phyloP scores from a whole-genome alignment of 345 rosid species.

The Abelmoschus esculentus region DNA sequence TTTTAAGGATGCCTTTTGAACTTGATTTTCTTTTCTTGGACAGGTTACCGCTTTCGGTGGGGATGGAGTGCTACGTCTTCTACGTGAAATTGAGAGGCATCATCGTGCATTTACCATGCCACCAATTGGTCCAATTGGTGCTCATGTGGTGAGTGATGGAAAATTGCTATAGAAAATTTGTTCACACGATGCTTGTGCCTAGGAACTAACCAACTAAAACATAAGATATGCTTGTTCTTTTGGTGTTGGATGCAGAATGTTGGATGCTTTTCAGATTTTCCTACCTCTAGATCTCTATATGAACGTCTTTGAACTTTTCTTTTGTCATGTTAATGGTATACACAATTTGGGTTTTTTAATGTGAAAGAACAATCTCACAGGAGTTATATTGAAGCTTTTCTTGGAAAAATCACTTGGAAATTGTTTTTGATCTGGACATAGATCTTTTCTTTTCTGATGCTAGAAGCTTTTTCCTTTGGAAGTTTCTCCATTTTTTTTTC shows the following conservation, averaged over 20 bases:
- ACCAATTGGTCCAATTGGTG: conserved; percentile 96
- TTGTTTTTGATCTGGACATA: too few species aligned
- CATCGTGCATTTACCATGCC: conserved; percentile 52
- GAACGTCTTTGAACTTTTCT: conserved; percentile 1
- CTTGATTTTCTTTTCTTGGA: conserved; percentile 8
- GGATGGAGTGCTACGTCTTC: conserved; percentile 63
- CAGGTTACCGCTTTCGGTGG: conserved; percentile 99
- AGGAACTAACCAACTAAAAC: background rate
- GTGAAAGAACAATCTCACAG: conserved; percentile 1
- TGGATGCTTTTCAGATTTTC: background rate
- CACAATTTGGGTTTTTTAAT: background rate
- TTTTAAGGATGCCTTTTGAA: background rate
- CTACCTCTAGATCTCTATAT: background rate
- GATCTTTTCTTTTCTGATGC: too few species aligned
- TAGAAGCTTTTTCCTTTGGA: background rate
- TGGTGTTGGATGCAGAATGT: conserved; percentile 5
- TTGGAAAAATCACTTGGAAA: background rate
- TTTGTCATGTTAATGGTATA: background rate
- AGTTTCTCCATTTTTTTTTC: background rate
- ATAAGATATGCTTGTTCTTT: background rate
- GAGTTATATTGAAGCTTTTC: background rate
- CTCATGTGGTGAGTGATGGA: conserved; percentile 65
- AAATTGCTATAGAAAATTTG: background rate
- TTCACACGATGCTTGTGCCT: background rate
- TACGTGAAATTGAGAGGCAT: conserved; percentile 63